Evolutionary conservation across 805 yeast genomes (phyloP).

Genomic region (Schwanniomyces occidentalis): DNA sequence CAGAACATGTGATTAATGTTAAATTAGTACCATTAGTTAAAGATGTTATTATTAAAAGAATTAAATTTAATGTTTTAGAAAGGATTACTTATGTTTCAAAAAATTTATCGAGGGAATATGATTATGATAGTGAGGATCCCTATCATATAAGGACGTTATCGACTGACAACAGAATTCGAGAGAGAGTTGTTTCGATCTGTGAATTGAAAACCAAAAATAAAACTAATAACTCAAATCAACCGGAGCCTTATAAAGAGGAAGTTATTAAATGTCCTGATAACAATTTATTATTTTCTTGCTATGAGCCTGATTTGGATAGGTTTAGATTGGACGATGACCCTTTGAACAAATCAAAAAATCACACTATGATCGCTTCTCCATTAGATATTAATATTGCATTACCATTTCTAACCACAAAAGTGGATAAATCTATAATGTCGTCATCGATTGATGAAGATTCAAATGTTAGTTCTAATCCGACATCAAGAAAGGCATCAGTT

Average conservation of each 20-base stretch:
- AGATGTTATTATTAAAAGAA: conserved; percentile 59
- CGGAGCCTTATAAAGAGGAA: conserved; percentile 58
- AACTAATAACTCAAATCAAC: conserved; percentile 30
- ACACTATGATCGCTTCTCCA: conserved; percentile 42
- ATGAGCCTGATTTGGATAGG: conserved; percentile 29
- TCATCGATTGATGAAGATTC: conserved; percentile 18
- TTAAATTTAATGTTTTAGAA: conserved; percentile 67
- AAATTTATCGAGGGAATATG: conserved; percentile 45
- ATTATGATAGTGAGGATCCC: conserved; percentile 37
- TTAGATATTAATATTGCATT: conserved; percentile 44
- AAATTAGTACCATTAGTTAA: conserved; percentile 68
- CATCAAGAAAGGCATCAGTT: conserved; percentile 29
- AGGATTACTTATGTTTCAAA: conserved; percentile 63
- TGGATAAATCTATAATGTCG: conserved; percentile 30
- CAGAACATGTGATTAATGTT: conserved; percentile 59
- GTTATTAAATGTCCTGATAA: conserved; percentile 58
- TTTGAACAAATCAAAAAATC: conserved; percentile 5
- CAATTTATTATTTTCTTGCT: conserved; percentile 60
- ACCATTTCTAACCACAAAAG: conserved; percentile 41
- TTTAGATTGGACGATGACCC: conserved; percentile 10
- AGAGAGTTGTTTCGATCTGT: conserved; percentile 57
- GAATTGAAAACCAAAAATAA: conserved; percentile 59
- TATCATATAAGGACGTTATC: conserved; percentile 15
- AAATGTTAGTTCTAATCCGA: conserved; percentile 12
- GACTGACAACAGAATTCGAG: conserved; percentile 31